Evolutionary conservation across 345 rosid genomes (phyloP).

Genomic region (Clarkia xantiana): DNA sequence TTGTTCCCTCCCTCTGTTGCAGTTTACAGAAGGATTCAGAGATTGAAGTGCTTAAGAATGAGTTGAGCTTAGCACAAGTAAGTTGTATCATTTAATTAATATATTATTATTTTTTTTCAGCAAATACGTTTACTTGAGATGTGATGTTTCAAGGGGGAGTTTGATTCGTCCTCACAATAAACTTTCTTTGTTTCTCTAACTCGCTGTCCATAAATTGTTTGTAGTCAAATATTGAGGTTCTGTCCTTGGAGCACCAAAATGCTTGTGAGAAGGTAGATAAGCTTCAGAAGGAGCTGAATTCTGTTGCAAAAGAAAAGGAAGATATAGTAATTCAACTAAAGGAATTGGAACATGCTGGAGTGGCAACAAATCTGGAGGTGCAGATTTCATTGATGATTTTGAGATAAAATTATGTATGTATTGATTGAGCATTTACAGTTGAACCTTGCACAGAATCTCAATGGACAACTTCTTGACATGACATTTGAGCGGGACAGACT

Average conservation of each 20-base stretch:
- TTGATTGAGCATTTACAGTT: not conserved
- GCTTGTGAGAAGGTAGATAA: constrained; percentile 19
- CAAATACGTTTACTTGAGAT: not conserved
- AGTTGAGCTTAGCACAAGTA: constrained; percentile 34
- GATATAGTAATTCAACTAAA: constrained; percentile 17
- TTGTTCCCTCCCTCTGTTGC: constrained; percentile 11
- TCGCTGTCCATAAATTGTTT: constrained; percentile 17
- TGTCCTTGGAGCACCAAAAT: constrained; percentile 27
- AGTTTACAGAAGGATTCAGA: constrained; percentile 41
- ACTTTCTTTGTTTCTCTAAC: no score
- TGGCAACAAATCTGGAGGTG: constrained; percentile 26
- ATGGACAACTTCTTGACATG: constrained; percentile 14
- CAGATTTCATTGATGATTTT: constrained; percentile 2
- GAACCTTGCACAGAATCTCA: constrained; percentile 18
- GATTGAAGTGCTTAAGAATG: constrained; percentile 39
- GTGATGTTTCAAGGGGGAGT: not conserved
- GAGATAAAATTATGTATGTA: no score
- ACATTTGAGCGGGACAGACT: constrained; percentile 24
- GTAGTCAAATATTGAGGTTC: constrained; percentile 21
- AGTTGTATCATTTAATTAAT: constrained; percentile 6
- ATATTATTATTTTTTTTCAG: no score
- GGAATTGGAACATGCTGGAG: constrained; percentile 15
- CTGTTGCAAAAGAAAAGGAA: constrained; percentile 31
- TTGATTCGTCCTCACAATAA: no score
- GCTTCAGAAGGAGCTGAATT: constrained; percentile 26